Evolutionary conservation across 768 basidiomycete species (phyloP).

Genomic region (Boletales sp.): DNA sequence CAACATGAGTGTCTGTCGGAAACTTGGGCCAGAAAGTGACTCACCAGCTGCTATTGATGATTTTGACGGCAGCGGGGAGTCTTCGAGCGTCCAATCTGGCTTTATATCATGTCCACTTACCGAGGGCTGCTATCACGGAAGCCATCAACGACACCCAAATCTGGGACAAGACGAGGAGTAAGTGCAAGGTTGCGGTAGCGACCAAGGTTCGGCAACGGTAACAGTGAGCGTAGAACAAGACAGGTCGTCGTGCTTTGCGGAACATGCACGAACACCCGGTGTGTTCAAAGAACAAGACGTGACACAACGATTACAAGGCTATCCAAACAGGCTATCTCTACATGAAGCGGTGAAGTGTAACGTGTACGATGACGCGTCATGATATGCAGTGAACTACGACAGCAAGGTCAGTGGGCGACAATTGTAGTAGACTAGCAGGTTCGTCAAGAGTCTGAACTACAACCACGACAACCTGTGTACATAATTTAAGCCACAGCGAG

Average conservation of each 20-base stretch:
- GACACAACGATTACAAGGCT: background rate
- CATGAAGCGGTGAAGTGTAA: background rate
- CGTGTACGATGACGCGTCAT: background rate
- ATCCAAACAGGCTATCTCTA: background rate
- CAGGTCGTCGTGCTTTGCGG: slow-evolving; percentile 18
- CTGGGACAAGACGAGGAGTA: slow-evolving; percentile 17
- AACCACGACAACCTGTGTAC: slow-evolving; percentile 76
- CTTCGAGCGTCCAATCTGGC: background rate
- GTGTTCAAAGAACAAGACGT: background rate
- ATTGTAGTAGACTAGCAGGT: background rate
- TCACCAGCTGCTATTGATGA: slow-evolving; percentile 24
- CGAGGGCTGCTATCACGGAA: slow-evolving; percentile 3
- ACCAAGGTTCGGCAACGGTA: slow-evolving; percentile 9
- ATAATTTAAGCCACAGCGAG: slow-evolving; percentile 11
- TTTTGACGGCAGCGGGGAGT: slow-evolving; percentile 22
- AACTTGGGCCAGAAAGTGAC: slow-evolving; percentile 5
- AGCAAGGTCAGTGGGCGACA: background rate
- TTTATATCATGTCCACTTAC: slow-evolving; percentile 24
- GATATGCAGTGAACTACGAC: background rate
- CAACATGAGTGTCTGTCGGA: slow-evolving; percentile 1
- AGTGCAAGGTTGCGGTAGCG: slow-evolving; percentile 20
- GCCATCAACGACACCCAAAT: slow-evolving; percentile 15
- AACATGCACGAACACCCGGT: no score
- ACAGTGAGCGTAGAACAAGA: slow-evolving; percentile 17
- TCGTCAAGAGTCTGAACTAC: slow-evolving; percentile 78